Evolutionary conservation across 371 early-diverging fungal species (phyloP), one percentile per base, ranked within the genome.

Genomic region (Haplosporangium sp.): DNA sequence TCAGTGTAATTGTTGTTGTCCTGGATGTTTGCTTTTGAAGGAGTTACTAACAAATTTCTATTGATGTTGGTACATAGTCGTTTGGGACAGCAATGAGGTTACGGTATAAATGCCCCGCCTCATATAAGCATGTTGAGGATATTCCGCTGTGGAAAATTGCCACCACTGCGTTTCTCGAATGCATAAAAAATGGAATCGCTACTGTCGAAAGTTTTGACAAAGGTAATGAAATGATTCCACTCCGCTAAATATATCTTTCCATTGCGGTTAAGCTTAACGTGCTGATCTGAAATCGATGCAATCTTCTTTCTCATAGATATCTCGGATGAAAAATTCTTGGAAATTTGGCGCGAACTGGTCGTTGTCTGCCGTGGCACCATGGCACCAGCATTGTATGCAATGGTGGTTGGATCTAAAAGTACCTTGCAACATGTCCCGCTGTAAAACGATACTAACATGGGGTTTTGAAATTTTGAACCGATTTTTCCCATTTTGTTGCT

Each of bases 101-200:
- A 9, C 91, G 93, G 64, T 93, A 93, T 59, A 90, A 89, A 53
- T 93, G 95, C 55, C 95, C 94, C 6, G 83, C 86, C 11, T 88
- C 92, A 1, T 91, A 86, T 45, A 87, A 84, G 52, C 91, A 93
- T 69, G 82, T 86, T 41, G 92, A 95, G 42, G 89, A 91, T 50
- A 89, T 89, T 7, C 94, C 94, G 40, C 74, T 95, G 7, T 95
- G 94, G 94, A 89, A 91, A 67, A 54, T 81, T 5, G 94, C 93
- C 9, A 92, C 92, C 0, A 87, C 74, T n/a, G 86, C 90, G 0
- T 82, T 87, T n/a, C 72, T 93, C 64, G 88, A 91, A 16, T 81
- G 92, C 11, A 74, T 93, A 21, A 82, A 85, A n/a, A 54, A 83
- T 45, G 93, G 93, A 0, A 80, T 94, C 41, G 75, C 84, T 7